phyloP scores from a whole-genome alignment of 176 grass and related monocot genomes.

The Eragrostis curvula region DNA sequence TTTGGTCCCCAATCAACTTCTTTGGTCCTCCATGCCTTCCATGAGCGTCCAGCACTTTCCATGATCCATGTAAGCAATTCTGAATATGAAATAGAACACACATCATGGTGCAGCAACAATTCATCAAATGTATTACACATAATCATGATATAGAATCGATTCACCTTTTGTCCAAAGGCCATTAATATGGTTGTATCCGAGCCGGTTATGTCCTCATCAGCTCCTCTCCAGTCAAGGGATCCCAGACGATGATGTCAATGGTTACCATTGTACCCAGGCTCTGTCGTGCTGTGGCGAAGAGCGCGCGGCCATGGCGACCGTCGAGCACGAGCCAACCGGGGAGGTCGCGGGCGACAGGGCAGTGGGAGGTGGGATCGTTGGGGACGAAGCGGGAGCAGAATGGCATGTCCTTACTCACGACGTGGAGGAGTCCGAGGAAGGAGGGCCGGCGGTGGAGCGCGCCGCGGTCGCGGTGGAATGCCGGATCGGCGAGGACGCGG shows the following conservation, averaged over 20 bases:
- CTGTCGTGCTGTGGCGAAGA: not conserved
- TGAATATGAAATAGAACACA: no score
- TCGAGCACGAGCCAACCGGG: not conserved
- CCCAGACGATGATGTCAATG: not conserved
- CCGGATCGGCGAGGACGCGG: not conserved
- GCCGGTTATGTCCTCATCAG: no score
- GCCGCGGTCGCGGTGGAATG: not conserved
- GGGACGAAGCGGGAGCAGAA: not conserved
- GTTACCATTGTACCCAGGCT: no score
- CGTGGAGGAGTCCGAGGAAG: not conserved
- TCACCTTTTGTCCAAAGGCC: no score
- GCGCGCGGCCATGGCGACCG: slow-evolving; percentile 1
- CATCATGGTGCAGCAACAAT: no score
- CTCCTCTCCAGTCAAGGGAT: not conserved
- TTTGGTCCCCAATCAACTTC: no score
- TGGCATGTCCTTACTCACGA: rapidly evolving
- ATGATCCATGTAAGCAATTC: no score
- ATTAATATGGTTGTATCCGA: no score
- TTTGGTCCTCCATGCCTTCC: no score
- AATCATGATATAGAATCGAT: no score
- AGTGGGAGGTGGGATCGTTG: not conserved
- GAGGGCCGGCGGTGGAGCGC: not conserved
- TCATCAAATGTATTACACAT: no score
- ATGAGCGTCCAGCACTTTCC: no score
- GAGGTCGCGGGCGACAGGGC: not conserved